Evolutionary conservation across 2,329 filamentous ascomycete genomes (phyloP).

Genomic region (Microascus cirrosus): DNA sequence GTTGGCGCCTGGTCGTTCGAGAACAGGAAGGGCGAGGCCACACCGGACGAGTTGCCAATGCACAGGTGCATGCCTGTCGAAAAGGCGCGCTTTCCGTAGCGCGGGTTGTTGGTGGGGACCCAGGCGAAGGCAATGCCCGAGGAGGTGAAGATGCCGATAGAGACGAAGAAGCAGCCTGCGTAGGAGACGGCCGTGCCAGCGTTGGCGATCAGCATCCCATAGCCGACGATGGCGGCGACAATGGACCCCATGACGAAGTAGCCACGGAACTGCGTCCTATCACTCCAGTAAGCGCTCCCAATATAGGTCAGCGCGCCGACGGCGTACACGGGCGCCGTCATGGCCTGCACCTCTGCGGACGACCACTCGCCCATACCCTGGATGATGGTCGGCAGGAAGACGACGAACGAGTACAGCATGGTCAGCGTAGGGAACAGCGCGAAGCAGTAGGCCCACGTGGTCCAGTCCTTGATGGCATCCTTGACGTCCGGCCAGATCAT

Average conservation of each 20-base stretch:
- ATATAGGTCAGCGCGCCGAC: constrained; percentile 52
- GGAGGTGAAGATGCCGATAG: constrained; percentile 43
- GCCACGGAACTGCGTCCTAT: constrained; percentile 44
- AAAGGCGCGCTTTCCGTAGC: constrained; percentile 54
- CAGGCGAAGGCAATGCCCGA: constrained; percentile 23
- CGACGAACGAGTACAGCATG: constrained; percentile 57
- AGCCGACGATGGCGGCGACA: constrained; percentile 41
- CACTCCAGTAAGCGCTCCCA: constrained; percentile 42
- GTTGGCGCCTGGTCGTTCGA: constrained; percentile 27
- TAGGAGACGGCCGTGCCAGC: constrained; percentile 47
- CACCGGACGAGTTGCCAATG: constrained; percentile 50
- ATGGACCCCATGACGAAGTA: constrained; percentile 40
- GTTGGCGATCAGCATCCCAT: constrained; percentile 45
- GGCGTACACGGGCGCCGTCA: constrained; percentile 59
- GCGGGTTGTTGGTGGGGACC: constrained; percentile 45
- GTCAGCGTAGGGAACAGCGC: constrained; percentile 51
- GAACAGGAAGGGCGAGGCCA: constrained; percentile 51
- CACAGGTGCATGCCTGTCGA: constrained; percentile 50
- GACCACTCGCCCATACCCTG: constrained; percentile 45
- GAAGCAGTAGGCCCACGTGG: constrained; percentile 47
- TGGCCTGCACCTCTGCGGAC: constrained; percentile 47
- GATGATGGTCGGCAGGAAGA: constrained; percentile 61
- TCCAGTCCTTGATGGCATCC: constrained; percentile 50
- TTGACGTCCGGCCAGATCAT: constrained; percentile 38
- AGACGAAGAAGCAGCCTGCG: constrained; percentile 50